Conservation (phyloP, 1,284 basidiomycete genomes). For the Cryptococcus sp. region DNA sequence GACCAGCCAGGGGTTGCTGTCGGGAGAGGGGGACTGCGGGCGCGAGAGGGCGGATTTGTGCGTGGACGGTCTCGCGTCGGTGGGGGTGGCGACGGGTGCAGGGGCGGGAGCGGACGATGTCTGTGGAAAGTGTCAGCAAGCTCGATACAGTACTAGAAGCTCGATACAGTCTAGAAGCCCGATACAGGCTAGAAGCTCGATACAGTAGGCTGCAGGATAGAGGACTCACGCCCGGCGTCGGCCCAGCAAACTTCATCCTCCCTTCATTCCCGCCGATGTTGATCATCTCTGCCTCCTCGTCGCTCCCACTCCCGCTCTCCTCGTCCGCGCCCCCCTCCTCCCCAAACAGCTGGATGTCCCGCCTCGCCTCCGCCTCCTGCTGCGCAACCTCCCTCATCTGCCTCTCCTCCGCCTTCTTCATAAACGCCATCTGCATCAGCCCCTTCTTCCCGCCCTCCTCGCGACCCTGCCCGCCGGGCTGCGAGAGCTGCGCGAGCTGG, state of each 20-base stretch:
- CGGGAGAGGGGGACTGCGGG: slow-evolving; percentile 1
- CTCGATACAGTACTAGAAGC: too few relatives aligned
- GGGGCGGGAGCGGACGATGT: background rate
- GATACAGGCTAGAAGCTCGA: too few relatives aligned
- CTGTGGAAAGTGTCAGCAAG: background rate
- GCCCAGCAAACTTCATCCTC: slow-evolving; percentile 53
- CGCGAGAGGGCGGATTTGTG: slow-evolving; percentile 11
- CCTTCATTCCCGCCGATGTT: slow-evolving; percentile 52
- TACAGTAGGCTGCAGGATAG: too few relatives aligned
- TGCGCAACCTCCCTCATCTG: slow-evolving; percentile 59
- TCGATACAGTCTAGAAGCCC: too few relatives aligned
- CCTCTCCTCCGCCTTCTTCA: slow-evolving; percentile 79
- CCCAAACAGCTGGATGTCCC: slow-evolving; percentile 58
- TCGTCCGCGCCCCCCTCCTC: slow-evolving; percentile 51
- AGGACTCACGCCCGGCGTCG: slow-evolving; percentile 14
- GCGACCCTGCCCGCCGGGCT: slow-evolving; percentile 35
- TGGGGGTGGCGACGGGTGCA: background rate
- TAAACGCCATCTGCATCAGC: slow-evolving; percentile 90
- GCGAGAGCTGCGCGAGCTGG: slow-evolving; percentile 60
- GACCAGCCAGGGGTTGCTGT: slow-evolving; percentile 67
- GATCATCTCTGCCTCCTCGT: slow-evolving; percentile 36
- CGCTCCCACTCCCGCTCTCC: slow-evolving; percentile 54
- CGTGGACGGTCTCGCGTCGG: background rate
- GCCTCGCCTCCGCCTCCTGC: slow-evolving; percentile 66
- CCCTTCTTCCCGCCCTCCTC: slow-evolving; percentile 55